These are phyloP conservation scores for Anisodus tanguticus DNA, from an alignment of 257 asterid species.

Conservation along the genomic window DNA sequence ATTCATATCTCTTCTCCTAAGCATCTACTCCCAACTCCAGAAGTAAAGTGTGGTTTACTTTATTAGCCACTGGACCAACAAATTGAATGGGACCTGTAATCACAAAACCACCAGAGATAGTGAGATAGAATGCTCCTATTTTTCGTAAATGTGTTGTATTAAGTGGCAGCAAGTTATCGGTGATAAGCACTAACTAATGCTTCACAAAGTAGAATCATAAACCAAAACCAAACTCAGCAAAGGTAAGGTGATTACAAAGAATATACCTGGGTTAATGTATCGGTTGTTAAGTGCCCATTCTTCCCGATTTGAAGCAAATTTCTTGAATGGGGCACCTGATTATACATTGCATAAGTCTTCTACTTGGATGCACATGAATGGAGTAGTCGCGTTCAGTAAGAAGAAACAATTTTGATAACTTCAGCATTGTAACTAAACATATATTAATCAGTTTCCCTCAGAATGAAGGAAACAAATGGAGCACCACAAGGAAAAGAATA, in stretches of 20 bases:
- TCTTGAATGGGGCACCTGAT: conserved; percentile 90
- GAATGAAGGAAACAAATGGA: conserved; percentile 6
- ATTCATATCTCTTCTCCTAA: conserved; percentile 28
- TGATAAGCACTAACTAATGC: not conserved
- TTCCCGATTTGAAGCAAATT: conserved; percentile 73
- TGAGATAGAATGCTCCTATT: not conserved
- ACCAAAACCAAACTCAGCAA: not conserved
- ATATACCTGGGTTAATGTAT: conserved; percentile 81
- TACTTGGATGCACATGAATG: not conserved
- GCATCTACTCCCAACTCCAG: conserved; percentile 75
- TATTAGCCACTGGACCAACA: conserved; percentile 69
- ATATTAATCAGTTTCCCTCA: not conserved
- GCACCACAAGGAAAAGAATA: not conserved
- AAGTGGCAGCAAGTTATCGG: not conserved
- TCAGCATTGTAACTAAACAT: not conserved
- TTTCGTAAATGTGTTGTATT: not conserved
- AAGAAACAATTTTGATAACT: not conserved
- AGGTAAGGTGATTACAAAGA: not conserved
- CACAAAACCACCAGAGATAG: not conserved
- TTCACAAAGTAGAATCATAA: not conserved
- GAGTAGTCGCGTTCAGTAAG: not conserved
- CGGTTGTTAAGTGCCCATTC: conserved; percentile 93
- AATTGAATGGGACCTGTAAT: conserved; percentile 90
- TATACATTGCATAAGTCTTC: conserved; percentile 8
- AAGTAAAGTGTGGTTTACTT: conserved; percentile 75